These are phyloP conservation scores for Talaromyces wortmannii DNA, from an alignment of 495 filamentous ascomycete genomes.

Conservation along the genomic window DNA sequence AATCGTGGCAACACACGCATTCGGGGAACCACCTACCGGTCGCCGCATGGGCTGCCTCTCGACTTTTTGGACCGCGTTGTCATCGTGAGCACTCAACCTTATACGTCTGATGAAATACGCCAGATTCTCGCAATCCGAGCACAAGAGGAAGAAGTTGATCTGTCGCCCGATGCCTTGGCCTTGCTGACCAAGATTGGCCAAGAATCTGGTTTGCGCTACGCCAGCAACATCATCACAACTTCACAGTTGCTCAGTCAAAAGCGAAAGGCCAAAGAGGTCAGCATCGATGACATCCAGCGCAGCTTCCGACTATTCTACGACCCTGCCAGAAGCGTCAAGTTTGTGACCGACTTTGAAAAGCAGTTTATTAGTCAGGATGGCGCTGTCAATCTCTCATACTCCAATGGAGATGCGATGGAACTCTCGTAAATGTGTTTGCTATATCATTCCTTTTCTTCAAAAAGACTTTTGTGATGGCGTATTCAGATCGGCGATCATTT, in stretches of 20 bases:
- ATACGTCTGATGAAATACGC: constrained; percentile 75
- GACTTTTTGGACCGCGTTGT: constrained; percentile 95
- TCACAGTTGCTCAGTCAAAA: constrained; percentile 76
- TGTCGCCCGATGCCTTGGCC: constrained; percentile 81
- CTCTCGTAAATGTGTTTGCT: constrained; percentile 44
- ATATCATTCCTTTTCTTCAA: constrained; percentile 7
- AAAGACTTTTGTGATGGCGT: constrained; percentile 1
- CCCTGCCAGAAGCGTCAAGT: constrained; percentile 76
- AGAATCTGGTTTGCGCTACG: constrained; percentile 87
- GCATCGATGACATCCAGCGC: constrained; percentile 81
- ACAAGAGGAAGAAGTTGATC: constrained; percentile 90
- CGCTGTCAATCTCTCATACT: constrained; percentile 58
- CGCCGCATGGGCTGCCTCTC: constrained; percentile 86
- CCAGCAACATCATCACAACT: constrained; percentile 92
- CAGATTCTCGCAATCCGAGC: constrained; percentile 88
- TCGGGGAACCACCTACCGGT: constrained; percentile 84
- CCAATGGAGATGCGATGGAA: constrained; percentile 82
- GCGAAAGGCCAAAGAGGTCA: constrained; percentile 72
- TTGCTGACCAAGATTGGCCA: constrained; percentile 92
- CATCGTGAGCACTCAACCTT: constrained; percentile 93
- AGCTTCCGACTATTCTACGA: constrained; percentile 94
- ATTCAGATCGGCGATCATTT: constrained; percentile 1
- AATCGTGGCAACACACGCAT: constrained; percentile 92
- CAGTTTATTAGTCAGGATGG: constrained; percentile 87
- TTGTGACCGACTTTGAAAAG: constrained; percentile 84